phyloP scores from a whole-genome alignment of 2,329 filamentous ascomycete genomes.

The Fusarium secorum region DNA sequence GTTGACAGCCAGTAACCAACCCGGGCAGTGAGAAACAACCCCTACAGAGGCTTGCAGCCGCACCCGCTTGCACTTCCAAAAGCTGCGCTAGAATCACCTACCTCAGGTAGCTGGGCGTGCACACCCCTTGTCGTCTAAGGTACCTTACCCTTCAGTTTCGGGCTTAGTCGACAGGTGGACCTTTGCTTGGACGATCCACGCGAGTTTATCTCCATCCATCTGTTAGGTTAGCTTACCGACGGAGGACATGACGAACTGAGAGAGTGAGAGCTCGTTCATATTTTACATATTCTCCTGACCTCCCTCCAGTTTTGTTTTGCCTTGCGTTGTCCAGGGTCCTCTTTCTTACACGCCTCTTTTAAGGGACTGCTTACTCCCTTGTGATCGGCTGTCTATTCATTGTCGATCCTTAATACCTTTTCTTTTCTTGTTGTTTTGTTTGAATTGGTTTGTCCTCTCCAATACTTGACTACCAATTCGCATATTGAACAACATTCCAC shows the following conservation, averaged over 20 bases:
- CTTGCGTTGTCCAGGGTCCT: not conserved
- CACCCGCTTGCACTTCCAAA: constrained; percentile 24
- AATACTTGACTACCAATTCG: constrained; percentile 1
- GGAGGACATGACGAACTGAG: constrained; percentile 17
- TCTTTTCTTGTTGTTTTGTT: constrained; percentile 5
- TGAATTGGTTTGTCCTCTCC: constrained; percentile 1
- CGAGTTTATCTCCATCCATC: constrained; percentile 36
- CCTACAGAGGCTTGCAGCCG: constrained; percentile 21
- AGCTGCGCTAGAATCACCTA: constrained; percentile 21
- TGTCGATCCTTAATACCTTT: constrained; percentile 38
- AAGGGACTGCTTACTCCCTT: not conserved
- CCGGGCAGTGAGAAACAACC: constrained; percentile 3
- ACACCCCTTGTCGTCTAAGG: constrained; percentile 24
- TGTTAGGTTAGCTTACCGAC: not conserved
- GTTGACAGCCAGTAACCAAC: constrained; percentile 2
- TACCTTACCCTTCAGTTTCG: constrained; percentile 28
- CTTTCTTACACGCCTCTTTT: constrained; percentile 18
- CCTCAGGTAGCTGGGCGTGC: not conserved
- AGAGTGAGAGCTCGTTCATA: constrained; percentile 4
- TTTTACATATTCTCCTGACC: constrained; percentile 27
- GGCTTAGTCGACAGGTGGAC: constrained; percentile 16
- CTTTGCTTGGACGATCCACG: constrained; percentile 13
- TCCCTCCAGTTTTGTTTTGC: constrained; percentile 12
- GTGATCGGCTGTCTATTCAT: constrained; percentile 13
- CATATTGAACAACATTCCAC: not conserved